Evolutionary conservation across 208 protist genomes (phyloP).

Genomic region (Crithidia bombi): DNA sequence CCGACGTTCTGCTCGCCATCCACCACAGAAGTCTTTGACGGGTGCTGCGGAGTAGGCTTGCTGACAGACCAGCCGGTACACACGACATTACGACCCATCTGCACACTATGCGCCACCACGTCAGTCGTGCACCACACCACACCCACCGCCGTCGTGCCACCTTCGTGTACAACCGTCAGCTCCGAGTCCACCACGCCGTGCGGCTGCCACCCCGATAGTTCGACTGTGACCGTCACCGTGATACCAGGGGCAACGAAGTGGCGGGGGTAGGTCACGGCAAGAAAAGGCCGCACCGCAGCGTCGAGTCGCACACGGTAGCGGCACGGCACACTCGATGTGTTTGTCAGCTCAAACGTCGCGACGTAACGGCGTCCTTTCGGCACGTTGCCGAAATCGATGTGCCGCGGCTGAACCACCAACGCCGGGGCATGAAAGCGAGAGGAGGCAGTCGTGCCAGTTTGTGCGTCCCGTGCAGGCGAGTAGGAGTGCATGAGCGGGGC

Average conservation of each 20-base stretch:
- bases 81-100: slow-evolving; percentile 27
- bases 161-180: slow-evolving; percentile 53
- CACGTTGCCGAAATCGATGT: slow-evolving; percentile 63
- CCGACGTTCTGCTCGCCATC: neutral
- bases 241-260: slow-evolving; percentile 83
- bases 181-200: slow-evolving; percentile 34
- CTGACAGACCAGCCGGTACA: slow-evolving; percentile 36
- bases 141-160: slow-evolving; percentile 36
- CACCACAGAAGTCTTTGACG: neutral
- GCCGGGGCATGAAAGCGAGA: slow-evolving; percentile 24
- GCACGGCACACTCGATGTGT: slow-evolving; percentile 81
- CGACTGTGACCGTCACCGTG: slow-evolving; percentile 52
- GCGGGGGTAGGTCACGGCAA: slow-evolving; percentile 62
- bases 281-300: slow-evolving; percentile 25
- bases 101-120: slow-evolving; percentile 11
- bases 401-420: slow-evolving; percentile 29
- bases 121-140: slow-evolving; percentile 48
- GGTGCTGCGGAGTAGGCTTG: slow-evolving; percentile 27
- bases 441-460: slow-evolving; percentile 29
- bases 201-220: slow-evolving; percentile 62
- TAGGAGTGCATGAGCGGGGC: slow-evolving; percentile 41
- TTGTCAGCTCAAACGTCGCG: slow-evolving; percentile 53
- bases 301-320: slow-evolving; percentile 68
- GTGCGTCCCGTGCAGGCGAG: neutral
- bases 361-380: slow-evolving; percentile 51